These are phyloP conservation scores for Ophiocordyceps robertsii DNA, from an alignment of 2,329 filamentous ascomycete genomes.

Conservation along the genomic window DNA sequence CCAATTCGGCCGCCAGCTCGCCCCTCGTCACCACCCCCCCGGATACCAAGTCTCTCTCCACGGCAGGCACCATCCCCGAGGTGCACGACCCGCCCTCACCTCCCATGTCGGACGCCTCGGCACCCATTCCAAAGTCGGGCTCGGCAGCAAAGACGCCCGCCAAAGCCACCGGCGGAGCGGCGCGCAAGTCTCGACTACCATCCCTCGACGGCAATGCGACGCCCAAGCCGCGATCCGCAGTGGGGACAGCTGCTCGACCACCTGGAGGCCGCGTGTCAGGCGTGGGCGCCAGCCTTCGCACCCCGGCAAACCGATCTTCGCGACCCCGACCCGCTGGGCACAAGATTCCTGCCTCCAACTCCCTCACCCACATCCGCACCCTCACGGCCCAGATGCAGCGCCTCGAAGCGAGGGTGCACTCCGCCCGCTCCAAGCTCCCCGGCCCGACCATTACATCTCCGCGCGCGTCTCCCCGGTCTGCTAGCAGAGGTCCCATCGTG, in stretches of 20 bases:
- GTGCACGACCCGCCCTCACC: slow-evolving; percentile 81
- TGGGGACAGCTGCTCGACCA: slow-evolving; percentile 3
- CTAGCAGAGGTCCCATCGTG: slow-evolving; percentile 3
- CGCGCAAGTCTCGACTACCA: slow-evolving; percentile 38
- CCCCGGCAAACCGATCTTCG: slow-evolving; percentile 31
- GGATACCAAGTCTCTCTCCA: slow-evolving; percentile 49
- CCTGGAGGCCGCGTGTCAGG: slow-evolving; percentile 26
- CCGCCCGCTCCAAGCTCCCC: slow-evolving; percentile 80
- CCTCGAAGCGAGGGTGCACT: slow-evolving; percentile 85
- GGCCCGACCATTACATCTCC: slow-evolving; percentile 68
- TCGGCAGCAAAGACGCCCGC: slow-evolving; percentile 25
- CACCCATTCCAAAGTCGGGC: slow-evolving; percentile 37
- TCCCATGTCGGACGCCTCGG: slow-evolving; percentile 77
- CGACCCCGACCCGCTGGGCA: slow-evolving; percentile 42
- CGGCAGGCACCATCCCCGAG: slow-evolving; percentile 45
- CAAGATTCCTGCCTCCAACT: slow-evolving; percentile 46
- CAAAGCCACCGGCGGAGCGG: slow-evolving; percentile 9
- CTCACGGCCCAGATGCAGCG: slow-evolving; percentile 96
- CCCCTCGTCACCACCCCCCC: slow-evolving; percentile 83
- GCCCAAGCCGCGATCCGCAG: slow-evolving; percentile 42
- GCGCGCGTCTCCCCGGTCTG: slow-evolving; percentile 57
- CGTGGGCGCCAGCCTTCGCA: slow-evolving; percentile 31
- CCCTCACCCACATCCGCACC: slow-evolving; percentile 82
- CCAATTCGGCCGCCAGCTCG: slow-evolving; percentile 78
- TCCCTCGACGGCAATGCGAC: slow-evolving; percentile 40